These are phyloP conservation scores for Phanerochaete sordida DNA, from an alignment of 768 basidiomycete genomes.

Conservation along the genomic window DNA sequence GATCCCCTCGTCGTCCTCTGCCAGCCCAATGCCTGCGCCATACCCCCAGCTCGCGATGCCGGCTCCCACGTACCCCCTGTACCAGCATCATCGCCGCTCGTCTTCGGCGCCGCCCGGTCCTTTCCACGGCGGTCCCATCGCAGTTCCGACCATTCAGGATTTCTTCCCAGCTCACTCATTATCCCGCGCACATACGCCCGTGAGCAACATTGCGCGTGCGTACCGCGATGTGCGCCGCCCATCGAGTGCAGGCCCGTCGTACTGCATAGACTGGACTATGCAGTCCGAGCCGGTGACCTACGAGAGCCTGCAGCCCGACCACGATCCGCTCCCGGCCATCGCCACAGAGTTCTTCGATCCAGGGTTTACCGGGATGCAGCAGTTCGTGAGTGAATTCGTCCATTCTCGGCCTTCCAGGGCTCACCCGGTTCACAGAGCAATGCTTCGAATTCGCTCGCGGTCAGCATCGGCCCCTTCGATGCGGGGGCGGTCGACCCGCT, in stretches of 20 bases:
- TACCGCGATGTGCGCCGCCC: conserved; percentile 43
- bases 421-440: too few species aligned
- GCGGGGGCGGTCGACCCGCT: conserved; percentile 17
- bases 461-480: conserved; percentile 26
- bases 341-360: conserved; percentile 46
- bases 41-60: conserved; percentile 6
- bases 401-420: too few species aligned
- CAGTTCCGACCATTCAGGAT: conserved; percentile 42
- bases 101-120: conserved; percentile 57
- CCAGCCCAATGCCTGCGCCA: conserved; percentile 19
- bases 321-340: conserved; percentile 46
- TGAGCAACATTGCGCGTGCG: conserved; percentile 40
- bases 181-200: conserved; percentile 44
- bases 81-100: conserved; percentile 41
- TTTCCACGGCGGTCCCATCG: conserved; percentile 33
- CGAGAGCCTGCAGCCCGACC: conserved; percentile 37
- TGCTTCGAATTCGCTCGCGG: conserved; percentile 14
- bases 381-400: conserved; percentile 22
- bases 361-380: conserved; percentile 23
- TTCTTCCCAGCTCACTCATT: conserved; percentile 23
- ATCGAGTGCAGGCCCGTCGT: conserved; percentile 43
- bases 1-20: conserved; percentile 8
- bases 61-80: conserved; percentile 25
- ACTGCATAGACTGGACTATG: conserved; percentile 34
- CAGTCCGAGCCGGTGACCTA: conserved; percentile 15